A percentile compares a stretch with the other conserved stretches of the same genome.
Conservation (phyloP, 805 yeast genomes). For the Myxozyma udenii region DNA sequence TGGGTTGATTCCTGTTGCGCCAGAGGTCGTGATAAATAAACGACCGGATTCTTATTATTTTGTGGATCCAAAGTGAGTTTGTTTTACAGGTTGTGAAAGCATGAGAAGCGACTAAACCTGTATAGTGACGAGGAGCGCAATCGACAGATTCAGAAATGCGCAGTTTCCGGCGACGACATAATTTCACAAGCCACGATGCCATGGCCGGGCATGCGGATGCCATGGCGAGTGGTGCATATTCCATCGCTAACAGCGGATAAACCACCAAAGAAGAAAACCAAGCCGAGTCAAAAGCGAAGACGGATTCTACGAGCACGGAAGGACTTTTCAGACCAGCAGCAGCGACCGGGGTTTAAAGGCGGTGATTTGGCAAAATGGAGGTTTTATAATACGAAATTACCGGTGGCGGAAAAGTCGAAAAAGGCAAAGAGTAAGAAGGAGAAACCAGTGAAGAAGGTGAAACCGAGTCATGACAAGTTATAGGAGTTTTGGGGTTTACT, state of each 20-base stretch:
- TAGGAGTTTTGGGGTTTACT: too few relatives aligned
- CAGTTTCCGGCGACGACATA: conserved; percentile 20
- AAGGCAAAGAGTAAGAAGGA: conserved; percentile 2
- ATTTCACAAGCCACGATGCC: conserved; percentile 11
- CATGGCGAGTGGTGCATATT: conserved; percentile 22
- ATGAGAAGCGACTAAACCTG: background rate
- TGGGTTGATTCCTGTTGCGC: too few relatives aligned
- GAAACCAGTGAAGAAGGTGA: conserved; percentile 8
- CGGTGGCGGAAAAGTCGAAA: conserved; percentile 1
- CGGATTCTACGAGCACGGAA: background rate
- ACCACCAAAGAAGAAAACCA: conserved; percentile 1
- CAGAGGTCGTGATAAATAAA: conserved; percentile 10
- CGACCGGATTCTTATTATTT: conserved; percentile 26
- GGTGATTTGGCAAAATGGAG: conserved; percentile 16
- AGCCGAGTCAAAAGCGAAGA: conserved; percentile 23
- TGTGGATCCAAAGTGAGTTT: conserved; percentile 12
- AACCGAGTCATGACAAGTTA: background rate
- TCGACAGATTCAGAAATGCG: conserved; percentile 5
- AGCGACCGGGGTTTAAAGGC: conserved; percentile 4
- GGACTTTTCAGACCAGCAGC: background rate
- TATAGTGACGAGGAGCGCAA: conserved; percentile 6
- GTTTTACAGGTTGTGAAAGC: background rate
- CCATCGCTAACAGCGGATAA: background rate
- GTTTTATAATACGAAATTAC: conserved; percentile 8
- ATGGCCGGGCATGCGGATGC: conserved; percentile 19